These are phyloP conservation scores for Fagopyrum tataricum DNA, from an alignment of 148 eudicot genomes.

Conservation along the genomic window DNA sequence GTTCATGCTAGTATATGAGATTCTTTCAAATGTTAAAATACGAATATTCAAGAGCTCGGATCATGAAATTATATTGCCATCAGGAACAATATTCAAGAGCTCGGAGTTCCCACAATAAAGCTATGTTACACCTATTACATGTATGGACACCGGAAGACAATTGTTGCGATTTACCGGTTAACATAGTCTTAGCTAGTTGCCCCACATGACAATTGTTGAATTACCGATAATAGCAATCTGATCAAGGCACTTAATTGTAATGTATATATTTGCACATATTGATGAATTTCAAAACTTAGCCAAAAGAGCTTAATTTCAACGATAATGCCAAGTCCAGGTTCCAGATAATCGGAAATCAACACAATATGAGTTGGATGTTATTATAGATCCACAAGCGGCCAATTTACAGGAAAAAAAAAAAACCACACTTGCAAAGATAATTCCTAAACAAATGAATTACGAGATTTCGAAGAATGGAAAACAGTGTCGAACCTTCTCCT, in stretches of 20 bases:
- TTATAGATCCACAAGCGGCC: slow-evolving; percentile 1
- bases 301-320: background rate
- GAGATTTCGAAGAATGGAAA: background rate
- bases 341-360: background rate
- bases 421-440: background rate
- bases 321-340: background rate
- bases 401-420: background rate
- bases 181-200: background rate
- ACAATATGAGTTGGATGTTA: slow-evolving; percentile 2
- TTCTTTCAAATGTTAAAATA: background rate
- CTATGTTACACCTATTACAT: too few relatives aligned
- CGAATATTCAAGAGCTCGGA: background rate
- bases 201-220: background rate
- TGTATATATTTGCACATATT: background rate
- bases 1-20: background rate
- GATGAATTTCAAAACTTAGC: background rate
- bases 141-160: too few relatives aligned
- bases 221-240: background rate
- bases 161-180: too few relatives aligned
- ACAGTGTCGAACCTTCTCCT: slow-evolving; percentile 56
- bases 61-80: background rate
- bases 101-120: background rate
- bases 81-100: background rate
- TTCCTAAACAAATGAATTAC: background rate
- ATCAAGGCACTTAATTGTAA: background rate